These are phyloP conservation scores for Mycosarcoma maydis DNA, from an alignment of 1,284 basidiomycete genomes.

Conservation along the genomic window DNA sequence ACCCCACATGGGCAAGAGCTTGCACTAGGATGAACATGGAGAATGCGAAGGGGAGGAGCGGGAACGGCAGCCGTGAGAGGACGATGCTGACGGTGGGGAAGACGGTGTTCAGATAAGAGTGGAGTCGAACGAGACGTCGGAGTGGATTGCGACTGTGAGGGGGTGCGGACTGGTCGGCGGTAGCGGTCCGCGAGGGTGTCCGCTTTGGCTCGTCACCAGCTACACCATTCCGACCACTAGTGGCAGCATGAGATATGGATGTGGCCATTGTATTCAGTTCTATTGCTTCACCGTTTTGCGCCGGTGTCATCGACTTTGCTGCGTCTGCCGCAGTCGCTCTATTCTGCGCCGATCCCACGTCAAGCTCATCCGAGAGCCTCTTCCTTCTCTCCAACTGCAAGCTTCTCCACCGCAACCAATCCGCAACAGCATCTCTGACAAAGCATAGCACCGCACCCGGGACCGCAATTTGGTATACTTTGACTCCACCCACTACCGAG, in stretches of 20 bases:
- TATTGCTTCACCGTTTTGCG: conserved; percentile 16
- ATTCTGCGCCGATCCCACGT: conserved; percentile 1
- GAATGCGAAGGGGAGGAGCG: conserved; percentile 89
- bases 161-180: background rate
- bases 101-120: conserved; percentile 19
- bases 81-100: conserved; percentile 82
- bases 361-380: conserved; percentile 2
- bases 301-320: too few species aligned
- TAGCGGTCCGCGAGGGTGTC: background rate
- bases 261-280: conserved; percentile 34
- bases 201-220: background rate
- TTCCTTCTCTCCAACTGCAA: conserved; percentile 16
- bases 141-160: conserved; percentile 17
- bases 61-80: conserved; percentile 78
- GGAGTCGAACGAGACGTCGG: conserved; percentile 15
- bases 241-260: conserved; percentile 1
- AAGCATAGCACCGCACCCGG: conserved; percentile 83
- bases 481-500: conserved; percentile 70
- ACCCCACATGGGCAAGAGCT: conserved; percentile 82
- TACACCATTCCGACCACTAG: conserved; percentile 3
- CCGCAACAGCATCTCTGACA: conserved; percentile 76
- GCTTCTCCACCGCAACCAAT: conserved; percentile 62
- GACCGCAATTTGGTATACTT: conserved; percentile 78
- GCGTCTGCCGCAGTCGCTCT: conserved; percentile 22
- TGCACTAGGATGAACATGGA: conserved; percentile 95